Percentiles rank a stretch among this genome's conserved stretches.
Conservation (phyloP, 225 moss, liverwort and hornwort genomes). For the Asterella californica region DNA sequence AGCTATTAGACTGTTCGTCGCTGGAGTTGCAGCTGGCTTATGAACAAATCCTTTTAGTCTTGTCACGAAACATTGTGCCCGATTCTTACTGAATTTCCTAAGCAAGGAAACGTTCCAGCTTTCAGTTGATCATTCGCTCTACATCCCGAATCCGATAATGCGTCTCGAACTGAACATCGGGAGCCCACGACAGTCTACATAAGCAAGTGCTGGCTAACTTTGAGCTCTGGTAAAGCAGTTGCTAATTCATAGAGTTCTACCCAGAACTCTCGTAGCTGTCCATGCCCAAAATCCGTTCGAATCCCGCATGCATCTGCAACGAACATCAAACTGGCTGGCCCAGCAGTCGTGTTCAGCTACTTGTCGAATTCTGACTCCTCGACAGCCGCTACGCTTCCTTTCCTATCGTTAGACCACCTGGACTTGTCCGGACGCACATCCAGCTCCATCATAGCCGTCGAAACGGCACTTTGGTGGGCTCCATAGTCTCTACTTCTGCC, state of each 20-base stretch:
- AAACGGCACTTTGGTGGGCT: neutral
- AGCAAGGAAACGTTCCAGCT: neutral
- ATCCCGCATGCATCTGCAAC: neutral
- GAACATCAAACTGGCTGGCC: neutral
- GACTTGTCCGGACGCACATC: neutral
- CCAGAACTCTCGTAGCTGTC: neutral
- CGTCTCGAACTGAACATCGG: neutral
- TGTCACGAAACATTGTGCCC: neutral
- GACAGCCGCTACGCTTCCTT: neutral
- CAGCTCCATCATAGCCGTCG: neutral
- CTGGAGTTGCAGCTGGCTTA: too few relatives aligned
- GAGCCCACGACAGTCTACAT: neutral
- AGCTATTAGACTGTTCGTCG: neutral
- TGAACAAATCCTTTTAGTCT: neutral
- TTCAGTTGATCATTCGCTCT: neutral
- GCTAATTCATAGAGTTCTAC: neutral
- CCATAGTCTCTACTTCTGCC: neutral
- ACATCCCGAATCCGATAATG: neutral
- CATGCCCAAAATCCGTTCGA: neutral
- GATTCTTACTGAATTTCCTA: neutral
- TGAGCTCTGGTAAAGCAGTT: neutral
- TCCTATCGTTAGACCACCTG: neutral
- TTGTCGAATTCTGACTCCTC: neutral
- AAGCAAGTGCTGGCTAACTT: neutral
- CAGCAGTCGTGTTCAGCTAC: neutral